Evolutionary conservation across 441 rosid genomes (phyloP), one percentile per base, ranked within the genome.

Genomic region (Populus hybrid): DNA sequence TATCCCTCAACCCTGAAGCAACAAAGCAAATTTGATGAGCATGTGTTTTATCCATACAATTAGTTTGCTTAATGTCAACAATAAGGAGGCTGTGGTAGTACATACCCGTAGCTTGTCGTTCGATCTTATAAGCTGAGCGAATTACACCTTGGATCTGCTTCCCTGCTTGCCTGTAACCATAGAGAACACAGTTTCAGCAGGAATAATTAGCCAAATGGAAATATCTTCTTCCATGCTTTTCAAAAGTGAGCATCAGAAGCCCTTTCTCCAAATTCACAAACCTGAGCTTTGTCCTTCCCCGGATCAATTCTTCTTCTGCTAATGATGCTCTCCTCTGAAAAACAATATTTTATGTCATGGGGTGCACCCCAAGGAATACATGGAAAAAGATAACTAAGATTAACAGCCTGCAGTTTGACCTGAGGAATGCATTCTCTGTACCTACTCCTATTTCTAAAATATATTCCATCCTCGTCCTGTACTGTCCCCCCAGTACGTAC

Each of bases 281-380:
- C 98, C 95, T 92, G 81, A 94, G 94, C 84, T 94, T 95, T 73
- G 84, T 89, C 86, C 89, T 90, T 80, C 97, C 98, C 68, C 93
- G 89, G 68, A 90, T 81, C 74, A 93, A 85, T 78, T 91, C 95
- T 36, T 86, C 93, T 84, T 91, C 97, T 2, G 98, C 98, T 65
- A 81, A 77, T 79, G 87, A 84, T 66, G 97, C 90, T 75, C 86
- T 80, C 84, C 83, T 88, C 99, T 94, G 89, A 53, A 81, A 86
- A 76, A 50, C 59, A 77, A 40, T 11, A 68, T 24, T 53, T 8
- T 76, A 63, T 72, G 29, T 64, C 38, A 84, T 9, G 9, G 73
- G 33, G 61, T 53, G 53, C 71, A 64, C 21, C 18, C 56, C 56
- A 14, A 16, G 20, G 56, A 50, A 50, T 50, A 50, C 56, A 38